phyloP scores from a whole-genome alignment of 2,329 filamentous ascomycete species.

The Calonectria honghensis region DNA sequence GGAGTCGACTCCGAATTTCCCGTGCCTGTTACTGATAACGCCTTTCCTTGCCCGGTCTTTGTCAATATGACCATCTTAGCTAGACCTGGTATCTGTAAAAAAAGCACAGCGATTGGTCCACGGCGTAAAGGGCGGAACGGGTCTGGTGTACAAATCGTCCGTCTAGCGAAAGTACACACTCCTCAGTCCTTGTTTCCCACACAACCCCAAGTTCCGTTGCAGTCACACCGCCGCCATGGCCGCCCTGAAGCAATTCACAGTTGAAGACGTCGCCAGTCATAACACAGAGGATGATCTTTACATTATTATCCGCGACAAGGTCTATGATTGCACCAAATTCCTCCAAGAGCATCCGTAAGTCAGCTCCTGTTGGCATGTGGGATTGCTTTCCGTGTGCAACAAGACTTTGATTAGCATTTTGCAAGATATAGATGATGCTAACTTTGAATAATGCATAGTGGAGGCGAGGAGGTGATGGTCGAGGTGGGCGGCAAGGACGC shows the following conservation, averaged over 20 bases:
- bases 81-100: neutral
- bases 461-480: conserved; percentile 19
- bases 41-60: neutral
- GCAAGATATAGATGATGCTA: neutral
- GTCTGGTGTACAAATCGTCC: neutral
- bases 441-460: neutral
- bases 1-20: conserved; percentile 17
- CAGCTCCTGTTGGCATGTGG: neutral
- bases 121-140: neutral
- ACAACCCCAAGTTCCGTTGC: too few species aligned
- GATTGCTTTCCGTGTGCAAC: neutral
- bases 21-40: conserved; percentile 7
- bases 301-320: conserved; percentile 27
- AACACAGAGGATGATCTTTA: neutral
- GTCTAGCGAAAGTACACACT: neutral
- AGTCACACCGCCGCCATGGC: neutral
- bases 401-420: neutral
- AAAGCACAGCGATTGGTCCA: neutral
- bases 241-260: neutral
- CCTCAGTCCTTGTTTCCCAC: neutral
- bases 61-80: neutral
- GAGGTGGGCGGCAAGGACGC: conserved; percentile 23
- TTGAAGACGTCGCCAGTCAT: conserved; percentile 10
- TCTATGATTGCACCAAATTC: conserved; percentile 33
- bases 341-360: conserved; percentile 30